These are phyloP conservation scores for Porcisia hertigi DNA, from an alignment of 208 protist genomes.

Conservation along the genomic window DNA sequence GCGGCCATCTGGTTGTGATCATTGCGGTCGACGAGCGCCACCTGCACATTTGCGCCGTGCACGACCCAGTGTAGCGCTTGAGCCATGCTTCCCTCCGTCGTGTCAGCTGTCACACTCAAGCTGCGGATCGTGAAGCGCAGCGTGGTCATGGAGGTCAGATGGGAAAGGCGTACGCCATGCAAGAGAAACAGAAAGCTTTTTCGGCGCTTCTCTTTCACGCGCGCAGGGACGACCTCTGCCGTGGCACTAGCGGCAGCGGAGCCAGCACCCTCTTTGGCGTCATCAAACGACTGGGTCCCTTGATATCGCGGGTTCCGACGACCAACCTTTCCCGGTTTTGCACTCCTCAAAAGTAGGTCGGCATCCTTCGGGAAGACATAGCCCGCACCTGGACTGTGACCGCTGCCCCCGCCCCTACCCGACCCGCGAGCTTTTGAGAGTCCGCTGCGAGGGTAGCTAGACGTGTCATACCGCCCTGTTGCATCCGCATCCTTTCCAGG, in stretches of 20 bases:
- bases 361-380: not conserved
- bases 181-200: constrained; percentile 72
- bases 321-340: not conserved
- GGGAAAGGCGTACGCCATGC: constrained; percentile 65
- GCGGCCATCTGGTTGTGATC: constrained; percentile 75
- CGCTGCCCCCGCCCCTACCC: not conserved
- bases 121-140: constrained; percentile 67
- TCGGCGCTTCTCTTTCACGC: constrained; percentile 1
- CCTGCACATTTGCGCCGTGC: constrained; percentile 63
- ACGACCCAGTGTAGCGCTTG: constrained; percentile 56
- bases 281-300: not conserved
- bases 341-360: not conserved
- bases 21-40: constrained; percentile 85
- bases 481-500: not conserved
- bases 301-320: too few relatives aligned
- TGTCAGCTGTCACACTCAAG: constrained; percentile 61
- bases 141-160: constrained; percentile 83
- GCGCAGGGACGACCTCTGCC: not conserved
- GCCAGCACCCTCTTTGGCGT: not conserved
- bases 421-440: not conserved
- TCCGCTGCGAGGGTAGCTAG: not conserved
- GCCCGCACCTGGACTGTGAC: not conserved
- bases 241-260: not conserved
- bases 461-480: constrained; percentile 2
- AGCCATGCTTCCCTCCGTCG: constrained; percentile 23